Evolutionary conservation across 2,329 filamentous ascomycete genomes (phyloP), one percentile per base, ranked within the genome.

Genomic region (Neonectria neomacrospora): DNA sequence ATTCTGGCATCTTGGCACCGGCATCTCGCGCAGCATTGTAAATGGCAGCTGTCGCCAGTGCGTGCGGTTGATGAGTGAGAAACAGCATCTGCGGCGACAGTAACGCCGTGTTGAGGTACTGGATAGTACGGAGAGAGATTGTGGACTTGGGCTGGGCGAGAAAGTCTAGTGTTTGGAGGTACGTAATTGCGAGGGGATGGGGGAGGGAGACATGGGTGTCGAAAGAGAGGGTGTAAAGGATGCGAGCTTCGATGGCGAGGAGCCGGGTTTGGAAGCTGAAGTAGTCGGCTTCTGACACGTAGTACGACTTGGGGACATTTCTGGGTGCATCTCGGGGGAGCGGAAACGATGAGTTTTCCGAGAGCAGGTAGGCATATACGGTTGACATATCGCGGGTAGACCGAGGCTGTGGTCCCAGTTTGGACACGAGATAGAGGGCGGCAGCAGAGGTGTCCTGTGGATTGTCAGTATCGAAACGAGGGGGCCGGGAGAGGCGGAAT

Each of bases 51-150:
- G 93, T 93, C 5, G 96, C 95, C 10, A 99, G 82, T 23, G 90
- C 88, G 65, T 91, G 87, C 1, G 96, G 95, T 76, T 98, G 96
- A 75, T 97, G 94, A 3, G 96, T 98, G 28, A 97, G 82, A 77
- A 96, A 97, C 14, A 97, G 82, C 75, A 96, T 83, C 78, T 98
- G 95, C 9, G 96, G 94, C 47, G 91, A 96, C 34, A 97, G 80
- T 11, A 99, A 81, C 2, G 92, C 90, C 8, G 92, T 89, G 76
- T 97, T 98, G n/a, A 98, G 84, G 74, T 97, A 90, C 54, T 89
- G 88, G 45, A 97, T 82, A 0, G 90, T 87, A 42, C 89, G 86
- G 56, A 84, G 82, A 1, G 91, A 86, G 2, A 96, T 82, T 7
- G 79, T 79, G 0, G 86, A 80, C 59, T 78, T 80, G 3, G 78